phyloP scores from a whole-genome alignment of 2,329 filamentous ascomycete species.

The Hawksworthiomyces lignivorus region DNA sequence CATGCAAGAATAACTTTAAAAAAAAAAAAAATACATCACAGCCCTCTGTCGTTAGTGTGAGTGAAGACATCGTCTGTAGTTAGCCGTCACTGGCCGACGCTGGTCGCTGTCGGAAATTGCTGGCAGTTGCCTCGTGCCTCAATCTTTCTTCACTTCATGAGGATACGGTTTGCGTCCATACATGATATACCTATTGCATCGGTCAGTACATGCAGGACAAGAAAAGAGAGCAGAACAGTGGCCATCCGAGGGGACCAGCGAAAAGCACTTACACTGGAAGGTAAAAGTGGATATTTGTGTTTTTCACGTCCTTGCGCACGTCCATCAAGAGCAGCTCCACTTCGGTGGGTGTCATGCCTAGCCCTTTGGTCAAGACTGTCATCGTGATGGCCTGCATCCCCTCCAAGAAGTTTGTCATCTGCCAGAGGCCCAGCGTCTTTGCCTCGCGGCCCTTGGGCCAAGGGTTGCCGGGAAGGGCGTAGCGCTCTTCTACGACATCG shows the following conservation, averaged over 20 bases:
- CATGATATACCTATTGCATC: constrained; percentile 14
- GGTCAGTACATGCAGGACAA: background rate
- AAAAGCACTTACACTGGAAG: constrained; percentile 13
- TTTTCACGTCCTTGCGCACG: constrained; percentile 16
- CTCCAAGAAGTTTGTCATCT: constrained; percentile 21
- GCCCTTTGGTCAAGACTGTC: constrained; percentile 18
- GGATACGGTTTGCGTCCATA: constrained; percentile 16
- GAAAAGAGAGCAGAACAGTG: background rate
- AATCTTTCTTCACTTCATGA: too few species aligned
- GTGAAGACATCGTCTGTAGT: too few species aligned
- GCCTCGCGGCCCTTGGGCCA: constrained; percentile 21
- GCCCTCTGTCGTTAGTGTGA: too few species aligned
- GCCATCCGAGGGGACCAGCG: too few species aligned
- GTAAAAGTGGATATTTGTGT: constrained; percentile 17
- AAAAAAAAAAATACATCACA: too few species aligned
- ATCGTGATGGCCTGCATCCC: constrained; percentile 22
- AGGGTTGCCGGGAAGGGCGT: constrained; percentile 21
- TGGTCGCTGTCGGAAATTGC: too few species aligned
- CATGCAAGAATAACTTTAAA: too few species aligned
- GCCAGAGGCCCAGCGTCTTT: constrained; percentile 22
- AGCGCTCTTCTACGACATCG: constrained; percentile 21
- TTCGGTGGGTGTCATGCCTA: constrained; percentile 20
- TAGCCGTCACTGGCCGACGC: too few species aligned
- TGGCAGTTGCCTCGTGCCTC: too few species aligned
- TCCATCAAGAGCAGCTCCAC: constrained; percentile 19